A percentile compares a stretch with the other conserved stretches of the same genome.
These are phyloP conservation scores for Paramecium biaurelia DNA, from an alignment of 73 alveolate species.

Conservation along the genomic window DNA sequence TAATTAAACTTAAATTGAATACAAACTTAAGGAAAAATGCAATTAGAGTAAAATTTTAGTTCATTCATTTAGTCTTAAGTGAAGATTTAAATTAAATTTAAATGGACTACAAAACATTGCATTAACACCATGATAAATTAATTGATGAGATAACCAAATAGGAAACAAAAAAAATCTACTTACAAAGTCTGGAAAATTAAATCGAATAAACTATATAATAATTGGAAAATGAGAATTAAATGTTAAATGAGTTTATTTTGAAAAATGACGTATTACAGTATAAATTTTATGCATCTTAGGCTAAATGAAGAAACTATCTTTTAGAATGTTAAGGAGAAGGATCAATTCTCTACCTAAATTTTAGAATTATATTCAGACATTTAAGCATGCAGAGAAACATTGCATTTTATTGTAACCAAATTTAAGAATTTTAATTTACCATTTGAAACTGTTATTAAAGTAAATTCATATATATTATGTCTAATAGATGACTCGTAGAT, in stretches of 20 bases:
- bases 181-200: neutral
- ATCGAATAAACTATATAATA: neutral
- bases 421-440: neutral
- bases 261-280: neutral
- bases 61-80: neutral
- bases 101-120: neutral
- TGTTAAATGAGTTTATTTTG: neutral
- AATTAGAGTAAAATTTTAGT: neutral
- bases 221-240: neutral
- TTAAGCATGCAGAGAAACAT: constrained; percentile 35
- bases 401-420: neutral
- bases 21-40: neutral
- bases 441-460: constrained; percentile 12
- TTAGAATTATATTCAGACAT: neutral
- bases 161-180: neutral
- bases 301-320: neutral
- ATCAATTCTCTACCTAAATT: neutral
- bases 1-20: neutral
- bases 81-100: neutral
- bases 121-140: neutral
- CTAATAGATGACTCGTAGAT: neutral
- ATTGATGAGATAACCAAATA: neutral
- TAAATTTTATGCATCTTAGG: neutral
- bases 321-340: neutral
- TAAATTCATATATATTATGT: neutral